Evolutionary conservation across 1,139 yeast genomes (phyloP), one percentile per base, ranked within the genome.

Genomic region (Saccharomyces hybrid): DNA sequence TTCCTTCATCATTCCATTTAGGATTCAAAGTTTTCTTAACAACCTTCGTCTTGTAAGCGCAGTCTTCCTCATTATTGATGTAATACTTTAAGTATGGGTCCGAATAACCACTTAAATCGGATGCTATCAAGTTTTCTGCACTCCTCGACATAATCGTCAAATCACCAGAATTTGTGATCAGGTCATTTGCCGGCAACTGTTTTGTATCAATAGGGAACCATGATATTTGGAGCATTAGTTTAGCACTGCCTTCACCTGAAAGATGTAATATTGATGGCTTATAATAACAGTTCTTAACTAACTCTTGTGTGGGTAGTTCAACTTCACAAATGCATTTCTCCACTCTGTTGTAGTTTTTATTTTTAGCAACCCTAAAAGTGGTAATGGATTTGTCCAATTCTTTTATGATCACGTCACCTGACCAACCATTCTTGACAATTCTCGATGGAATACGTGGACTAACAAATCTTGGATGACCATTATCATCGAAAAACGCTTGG

Each of bases 1-100:
- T 72, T 0, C 73, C 68, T 55, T 70, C 72, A 72, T 88, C 95
- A 68, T 91, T 85, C 93, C 95, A 95, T 1, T 74, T 78, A 14
- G 99, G 99, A 55, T 86, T 81, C 62, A 93, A 78, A 0, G 97
- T 89, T 77, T 84, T 90, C 78, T 91, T 93, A 58, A 81, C 74
- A 48, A 84, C 84, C 71, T 88, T 85, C 46, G 96, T 81, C 75
- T 88, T 89, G 75, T 75, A 82, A 62, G 82, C 75, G 13, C 65
- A 54, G 42, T 73, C 73, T 8, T 84, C 82, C 58, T 78, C 76
- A 29, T 84, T 84, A 67, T 88, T 82, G 66, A 89, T 71, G 64
- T 73, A 81, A 57, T 89, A 78, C 64, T 83, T 80, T 56, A 84
- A 78, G 67, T 83, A 93, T 57, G 99, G 99, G 72, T 93, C 99